Conservation (phyloP, 75 land plant species). For the Selaginella tamariscina region DNA sequence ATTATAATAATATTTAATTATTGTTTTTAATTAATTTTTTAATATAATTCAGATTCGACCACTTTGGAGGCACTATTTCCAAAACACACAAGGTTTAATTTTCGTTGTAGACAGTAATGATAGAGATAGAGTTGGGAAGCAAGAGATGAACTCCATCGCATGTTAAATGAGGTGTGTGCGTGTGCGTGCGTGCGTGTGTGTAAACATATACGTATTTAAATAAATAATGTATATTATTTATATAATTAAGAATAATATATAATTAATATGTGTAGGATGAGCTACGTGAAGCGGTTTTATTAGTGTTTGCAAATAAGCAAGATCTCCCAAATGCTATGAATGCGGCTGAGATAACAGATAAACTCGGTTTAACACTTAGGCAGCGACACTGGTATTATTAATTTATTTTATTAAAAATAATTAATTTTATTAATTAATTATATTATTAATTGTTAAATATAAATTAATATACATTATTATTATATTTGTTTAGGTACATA, state of each 20-base stretch:
- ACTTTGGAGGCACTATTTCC: slow-evolving; percentile 66
- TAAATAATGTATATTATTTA: no score
- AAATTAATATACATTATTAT: no score
- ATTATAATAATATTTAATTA: neutral
- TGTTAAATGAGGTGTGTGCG: slow-evolving; percentile 30
- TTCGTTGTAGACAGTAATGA: slow-evolving; percentile 70
- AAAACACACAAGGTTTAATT: slow-evolving; percentile 52
- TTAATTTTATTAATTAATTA: no score
- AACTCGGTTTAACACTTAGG: slow-evolving; percentile 29
- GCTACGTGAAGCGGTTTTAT: neutral
- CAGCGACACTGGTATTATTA: neutral
- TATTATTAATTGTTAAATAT: no score
- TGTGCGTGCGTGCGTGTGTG: no score
- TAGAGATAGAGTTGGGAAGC: slow-evolving; percentile 23
- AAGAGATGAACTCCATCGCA: slow-evolving; percentile 19
- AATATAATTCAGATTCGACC: slow-evolving; percentile 40
- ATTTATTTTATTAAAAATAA: neutral
- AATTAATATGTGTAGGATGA: neutral
- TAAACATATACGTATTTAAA: no score
- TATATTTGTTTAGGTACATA: slow-evolving; percentile 3
- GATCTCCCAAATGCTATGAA: slow-evolving; percentile 57
- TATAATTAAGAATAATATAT: no score
- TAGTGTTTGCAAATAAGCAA: slow-evolving; percentile 49
- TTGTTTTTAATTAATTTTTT: neutral
- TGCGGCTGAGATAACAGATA: slow-evolving; percentile 51